phyloP scores from a whole-genome alignment of 2,329 filamentous ascomycete genomes.

The Exophiala mesophila region DNA sequence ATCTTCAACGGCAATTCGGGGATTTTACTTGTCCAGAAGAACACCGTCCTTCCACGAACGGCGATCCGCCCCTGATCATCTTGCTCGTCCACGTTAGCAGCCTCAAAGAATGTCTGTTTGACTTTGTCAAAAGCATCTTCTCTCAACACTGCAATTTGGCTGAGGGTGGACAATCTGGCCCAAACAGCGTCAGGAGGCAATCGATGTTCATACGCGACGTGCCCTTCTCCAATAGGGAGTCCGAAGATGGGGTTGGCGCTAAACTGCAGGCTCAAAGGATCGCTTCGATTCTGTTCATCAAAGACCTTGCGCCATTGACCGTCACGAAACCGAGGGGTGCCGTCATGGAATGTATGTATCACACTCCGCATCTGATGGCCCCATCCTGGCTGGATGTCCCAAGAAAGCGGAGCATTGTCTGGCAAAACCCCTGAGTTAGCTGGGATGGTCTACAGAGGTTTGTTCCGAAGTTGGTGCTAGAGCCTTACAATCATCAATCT shows the following conservation, averaged over 20 bases:
- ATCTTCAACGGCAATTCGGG: conserved; percentile 20
- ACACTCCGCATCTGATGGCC: conserved; percentile 59
- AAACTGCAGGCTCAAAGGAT: conserved; percentile 42
- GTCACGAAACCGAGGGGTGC: conserved; percentile 61
- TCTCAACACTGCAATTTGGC: conserved; percentile 59
- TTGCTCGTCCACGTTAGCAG: conserved; percentile 48
- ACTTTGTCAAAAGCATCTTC: conserved; percentile 48
- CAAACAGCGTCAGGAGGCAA: conserved; percentile 57
- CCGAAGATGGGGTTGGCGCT: conserved; percentile 52
- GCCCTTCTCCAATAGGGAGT: conserved; percentile 56
- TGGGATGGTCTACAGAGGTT: too few species aligned
- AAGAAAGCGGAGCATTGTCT: conserved; percentile 61
- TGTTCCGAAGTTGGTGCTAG: too few species aligned
- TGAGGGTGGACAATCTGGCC: conserved; percentile 61
- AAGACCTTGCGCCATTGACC: conserved; percentile 61
- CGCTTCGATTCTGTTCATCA: conserved; percentile 52
- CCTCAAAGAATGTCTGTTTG: conserved; percentile 49
- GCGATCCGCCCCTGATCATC: conserved; percentile 60
- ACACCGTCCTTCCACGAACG: conserved; percentile 60
- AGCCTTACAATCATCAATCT: conserved; percentile 64
- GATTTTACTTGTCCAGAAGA: conserved; percentile 53
- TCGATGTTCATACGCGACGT: conserved; percentile 54
- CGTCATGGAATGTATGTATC: conserved; percentile 53
- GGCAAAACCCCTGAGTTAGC: too few species aligned
- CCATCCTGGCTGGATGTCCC: conserved; percentile 56